Percentiles rank a stretch among this genome's conserved stretches.
Conservation (phyloP, 257 asterid species). For the Plectranthus barbatus region DNA sequence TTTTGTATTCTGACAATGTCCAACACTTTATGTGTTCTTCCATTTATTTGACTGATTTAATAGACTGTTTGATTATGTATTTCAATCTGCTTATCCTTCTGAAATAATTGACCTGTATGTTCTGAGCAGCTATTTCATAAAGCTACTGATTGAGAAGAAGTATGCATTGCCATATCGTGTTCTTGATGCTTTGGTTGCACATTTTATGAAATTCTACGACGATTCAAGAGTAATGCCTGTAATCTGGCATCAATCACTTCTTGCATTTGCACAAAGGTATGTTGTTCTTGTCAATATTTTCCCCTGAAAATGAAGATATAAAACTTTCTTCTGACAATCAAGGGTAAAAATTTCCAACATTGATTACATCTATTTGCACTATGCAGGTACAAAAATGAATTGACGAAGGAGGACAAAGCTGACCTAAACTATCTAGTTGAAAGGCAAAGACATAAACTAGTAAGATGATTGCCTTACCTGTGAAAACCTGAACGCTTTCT, state of each 20-base stretch:
- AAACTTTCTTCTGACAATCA: not conserved
- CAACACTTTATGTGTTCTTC: not conserved
- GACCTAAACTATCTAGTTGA: slow-evolving; percentile 50
- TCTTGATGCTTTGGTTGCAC: slow-evolving; percentile 85
- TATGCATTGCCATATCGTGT: slow-evolving; percentile 96
- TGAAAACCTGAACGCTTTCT: not conserved
- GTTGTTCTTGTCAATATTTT: slow-evolving; percentile 9
- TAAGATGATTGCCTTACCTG: slow-evolving; percentile 28
- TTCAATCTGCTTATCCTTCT: not conserved
- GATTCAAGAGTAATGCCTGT: slow-evolving; percentile 91
- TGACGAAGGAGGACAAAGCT: slow-evolving; percentile 73
- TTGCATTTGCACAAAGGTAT: slow-evolving; percentile 87
- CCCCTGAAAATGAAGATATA: not conserved
- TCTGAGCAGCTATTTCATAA: slow-evolving; percentile 74
- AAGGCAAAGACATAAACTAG: slow-evolving; percentile 74
- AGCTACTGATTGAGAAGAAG: slow-evolving; percentile 84
- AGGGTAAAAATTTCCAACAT: not conserved
- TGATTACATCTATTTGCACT: not conserved
- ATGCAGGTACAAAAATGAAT: slow-evolving; percentile 78
- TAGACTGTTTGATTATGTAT: not conserved
- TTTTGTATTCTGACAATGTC: not conserved
- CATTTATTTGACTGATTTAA: not conserved
- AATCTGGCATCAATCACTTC: slow-evolving; percentile 97
- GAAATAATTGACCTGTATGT: not conserved
- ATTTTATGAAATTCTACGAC: slow-evolving; percentile 69